Percentiles rank a stretch among this genome's conserved stretches.
Evolutionary conservation across 1,139 yeast genomes (phyloP).

Genomic region (Blastobotrys buckinghamii): DNA sequence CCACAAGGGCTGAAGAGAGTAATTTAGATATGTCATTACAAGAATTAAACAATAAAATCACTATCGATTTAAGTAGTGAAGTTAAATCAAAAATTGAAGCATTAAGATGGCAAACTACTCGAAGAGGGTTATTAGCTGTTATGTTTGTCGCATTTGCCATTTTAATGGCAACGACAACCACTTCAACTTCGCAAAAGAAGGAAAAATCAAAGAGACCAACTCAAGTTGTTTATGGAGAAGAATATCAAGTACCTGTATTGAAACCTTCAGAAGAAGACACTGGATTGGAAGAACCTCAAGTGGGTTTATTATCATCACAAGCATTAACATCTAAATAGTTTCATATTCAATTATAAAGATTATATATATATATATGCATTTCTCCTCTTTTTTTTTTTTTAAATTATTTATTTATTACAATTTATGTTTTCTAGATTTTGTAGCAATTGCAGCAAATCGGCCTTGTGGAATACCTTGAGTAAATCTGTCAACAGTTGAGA

Average conservation of each 20-base stretch:
- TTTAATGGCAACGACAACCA: slow-evolving; percentile 43
- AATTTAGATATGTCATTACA: slow-evolving; percentile 65
- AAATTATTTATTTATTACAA: slow-evolving; percentile 30
- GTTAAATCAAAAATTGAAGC: slow-evolving; percentile 83
- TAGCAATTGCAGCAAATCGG: slow-evolving; percentile 53
- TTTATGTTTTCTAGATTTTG: slow-evolving; percentile 57
- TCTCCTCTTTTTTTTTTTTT: neutral
- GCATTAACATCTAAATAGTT: neutral
- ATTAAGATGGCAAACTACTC: slow-evolving; percentile 87
- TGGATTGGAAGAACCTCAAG: slow-evolving; percentile 23
- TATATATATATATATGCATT: neutral
- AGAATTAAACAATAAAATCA: slow-evolving; percentile 79
- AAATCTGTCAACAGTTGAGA: slow-evolving; percentile 66
- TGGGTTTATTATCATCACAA: slow-evolving; percentile 18
- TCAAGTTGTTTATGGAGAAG: slow-evolving; percentile 23
- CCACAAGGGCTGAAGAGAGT: slow-evolving; percentile 73
- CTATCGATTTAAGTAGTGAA: slow-evolving; percentile 75
- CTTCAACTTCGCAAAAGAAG: slow-evolving; percentile 29
- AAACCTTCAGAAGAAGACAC: slow-evolving; percentile 26
- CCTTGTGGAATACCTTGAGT: slow-evolving; percentile 67
- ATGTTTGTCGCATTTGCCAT: slow-evolving; percentile 43
- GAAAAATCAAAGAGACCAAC: slow-evolving; percentile 29
- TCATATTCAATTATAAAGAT: neutral
- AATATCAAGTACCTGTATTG: slow-evolving; percentile 28
- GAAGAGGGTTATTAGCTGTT: slow-evolving; percentile 74